phyloP scores from a whole-genome alignment of 108 stramenopile genomes.

The Chaetoceros muelleri region DNA sequence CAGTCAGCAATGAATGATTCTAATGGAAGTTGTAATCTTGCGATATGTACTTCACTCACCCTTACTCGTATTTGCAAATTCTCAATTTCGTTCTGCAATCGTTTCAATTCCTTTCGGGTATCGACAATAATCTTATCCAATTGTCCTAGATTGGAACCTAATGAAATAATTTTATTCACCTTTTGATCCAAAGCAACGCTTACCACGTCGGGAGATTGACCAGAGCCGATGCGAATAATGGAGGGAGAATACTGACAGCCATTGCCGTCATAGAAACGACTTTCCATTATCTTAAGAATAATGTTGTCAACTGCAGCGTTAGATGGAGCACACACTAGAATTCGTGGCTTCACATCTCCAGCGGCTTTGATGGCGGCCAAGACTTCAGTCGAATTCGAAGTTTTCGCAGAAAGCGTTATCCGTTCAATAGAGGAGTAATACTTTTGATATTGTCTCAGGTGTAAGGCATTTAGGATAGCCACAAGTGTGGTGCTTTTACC shows the following conservation, averaged over 20 bases:
- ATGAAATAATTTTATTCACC: slow-evolving; percentile 17
- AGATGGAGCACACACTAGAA: slow-evolving; percentile 76
- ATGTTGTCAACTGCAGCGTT: slow-evolving; percentile 91
- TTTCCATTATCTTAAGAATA: slow-evolving; percentile 49
- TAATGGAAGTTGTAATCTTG: too few relatives aligned
- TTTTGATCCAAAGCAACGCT: slow-evolving; percentile 20
- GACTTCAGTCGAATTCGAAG: slow-evolving; percentile 20
- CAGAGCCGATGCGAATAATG: slow-evolving; percentile 54
- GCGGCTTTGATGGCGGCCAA: slow-evolving; percentile 29
- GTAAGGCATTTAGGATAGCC: slow-evolving; percentile 65
- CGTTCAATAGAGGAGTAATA: slow-evolving; percentile 31
- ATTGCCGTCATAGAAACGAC: slow-evolving; percentile 54
- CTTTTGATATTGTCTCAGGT: slow-evolving; percentile 32
- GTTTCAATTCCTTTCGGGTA: slow-evolving; percentile 16
- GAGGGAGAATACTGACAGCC: slow-evolving; percentile 58
- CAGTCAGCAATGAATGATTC: too few relatives aligned
- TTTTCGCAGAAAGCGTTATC: slow-evolving; percentile 20
- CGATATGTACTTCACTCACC: too few relatives aligned
- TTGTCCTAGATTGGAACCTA: slow-evolving; percentile 18
- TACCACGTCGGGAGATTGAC: slow-evolving; percentile 14
- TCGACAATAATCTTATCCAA: slow-evolving; percentile 18
- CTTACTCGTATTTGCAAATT: slow-evolving; percentile 29
- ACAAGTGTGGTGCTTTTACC: slow-evolving; percentile 75
- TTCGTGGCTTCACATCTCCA: slow-evolving; percentile 31
- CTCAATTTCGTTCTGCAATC: slow-evolving; percentile 24